These are phyloP conservation scores for Aquilaria yunnanensis DNA, from an alignment of 345 rosid species.

Conservation along the genomic window DNA sequence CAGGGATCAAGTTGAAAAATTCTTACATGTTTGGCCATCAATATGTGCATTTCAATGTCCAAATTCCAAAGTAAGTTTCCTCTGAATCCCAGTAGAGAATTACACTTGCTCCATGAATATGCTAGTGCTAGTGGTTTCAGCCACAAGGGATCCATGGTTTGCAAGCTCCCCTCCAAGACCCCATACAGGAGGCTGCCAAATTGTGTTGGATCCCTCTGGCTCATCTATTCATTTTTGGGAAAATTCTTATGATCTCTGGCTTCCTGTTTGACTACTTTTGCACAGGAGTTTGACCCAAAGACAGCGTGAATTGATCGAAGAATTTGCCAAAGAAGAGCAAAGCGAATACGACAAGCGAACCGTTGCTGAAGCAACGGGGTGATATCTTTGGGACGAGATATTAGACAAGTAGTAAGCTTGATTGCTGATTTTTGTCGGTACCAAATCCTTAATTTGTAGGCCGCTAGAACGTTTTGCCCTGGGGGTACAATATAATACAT, in stretches of 20 bases:
- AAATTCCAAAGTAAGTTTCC: conserved; percentile 70
- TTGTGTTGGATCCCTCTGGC: too few relatives aligned
- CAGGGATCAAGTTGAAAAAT: conserved; percentile 83
- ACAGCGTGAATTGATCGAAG: conserved; percentile 88
- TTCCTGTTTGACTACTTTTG: not conserved
- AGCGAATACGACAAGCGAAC: conserved; percentile 64
- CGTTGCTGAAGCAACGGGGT: conserved; percentile 79
- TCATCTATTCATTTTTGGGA: not conserved
- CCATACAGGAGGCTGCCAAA: not conserved
- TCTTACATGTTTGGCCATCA: conserved; percentile 77
- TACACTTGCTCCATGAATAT: not conserved
- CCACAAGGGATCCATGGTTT: not conserved
- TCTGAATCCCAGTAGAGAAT: too few relatives aligned
- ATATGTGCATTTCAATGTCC: conserved; percentile 87
- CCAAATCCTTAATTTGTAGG: too few relatives aligned
- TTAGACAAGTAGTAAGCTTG: too few relatives aligned
- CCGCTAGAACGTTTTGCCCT: too few relatives aligned
- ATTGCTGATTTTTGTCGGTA: too few relatives aligned
- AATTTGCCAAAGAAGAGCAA: conserved; percentile 83
- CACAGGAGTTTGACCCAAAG: conserved; percentile 72
- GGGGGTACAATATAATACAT: too few relatives aligned
- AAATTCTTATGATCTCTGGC: too few relatives aligned
- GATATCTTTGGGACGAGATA: conserved; percentile 3
- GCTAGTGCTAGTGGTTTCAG: not conserved
- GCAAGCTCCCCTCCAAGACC: not conserved